Percentiles rank a stretch among this genome's conserved stretches.
These are phyloP conservation scores for Monosporascus sp. DNA, from an alignment of 2,329 filamentous ascomycete genomes.

Conservation along the genomic window DNA sequence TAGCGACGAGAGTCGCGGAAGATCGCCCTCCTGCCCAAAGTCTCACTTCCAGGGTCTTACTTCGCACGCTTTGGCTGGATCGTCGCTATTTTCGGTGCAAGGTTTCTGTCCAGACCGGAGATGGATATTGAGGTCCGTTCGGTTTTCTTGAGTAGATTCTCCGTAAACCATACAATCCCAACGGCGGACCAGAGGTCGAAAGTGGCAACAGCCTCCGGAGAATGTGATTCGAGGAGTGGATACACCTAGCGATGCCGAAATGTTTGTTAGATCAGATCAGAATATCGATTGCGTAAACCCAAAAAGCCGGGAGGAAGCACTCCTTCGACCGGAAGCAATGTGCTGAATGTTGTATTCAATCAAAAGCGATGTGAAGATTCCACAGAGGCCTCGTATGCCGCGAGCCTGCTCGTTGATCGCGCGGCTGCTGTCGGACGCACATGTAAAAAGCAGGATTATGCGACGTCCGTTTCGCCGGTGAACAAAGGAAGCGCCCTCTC, in stretches of 20 bases:
- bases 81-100: neutral
- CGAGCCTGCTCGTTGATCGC: neutral
- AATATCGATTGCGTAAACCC: too few relatives aligned
- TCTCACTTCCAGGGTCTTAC: neutral
- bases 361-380: too few relatives aligned
- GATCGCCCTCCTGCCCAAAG: neutral
- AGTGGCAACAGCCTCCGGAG: too few relatives aligned
- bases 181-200: too few relatives aligned
- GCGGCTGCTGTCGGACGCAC: neutral
- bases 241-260: too few relatives aligned
- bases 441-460: neutral
- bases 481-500: neutral
- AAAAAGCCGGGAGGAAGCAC: neutral
- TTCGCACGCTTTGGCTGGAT: neutral
- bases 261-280: too few relatives aligned
- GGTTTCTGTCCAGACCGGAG: neutral
- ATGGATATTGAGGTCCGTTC: neutral
- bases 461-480: neutral
- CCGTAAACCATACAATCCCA: too few relatives aligned
- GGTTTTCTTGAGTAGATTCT: too few relatives aligned
- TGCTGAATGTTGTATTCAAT: neutral
- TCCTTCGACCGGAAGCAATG: neutral
- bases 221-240: too few relatives aligned
- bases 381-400: too few relatives aligned
- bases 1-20: conserved; percentile 10